These are phyloP conservation scores for Wallacemonas sp. DNA, from an alignment of 208 protist species.

Conservation along the genomic window DNA sequence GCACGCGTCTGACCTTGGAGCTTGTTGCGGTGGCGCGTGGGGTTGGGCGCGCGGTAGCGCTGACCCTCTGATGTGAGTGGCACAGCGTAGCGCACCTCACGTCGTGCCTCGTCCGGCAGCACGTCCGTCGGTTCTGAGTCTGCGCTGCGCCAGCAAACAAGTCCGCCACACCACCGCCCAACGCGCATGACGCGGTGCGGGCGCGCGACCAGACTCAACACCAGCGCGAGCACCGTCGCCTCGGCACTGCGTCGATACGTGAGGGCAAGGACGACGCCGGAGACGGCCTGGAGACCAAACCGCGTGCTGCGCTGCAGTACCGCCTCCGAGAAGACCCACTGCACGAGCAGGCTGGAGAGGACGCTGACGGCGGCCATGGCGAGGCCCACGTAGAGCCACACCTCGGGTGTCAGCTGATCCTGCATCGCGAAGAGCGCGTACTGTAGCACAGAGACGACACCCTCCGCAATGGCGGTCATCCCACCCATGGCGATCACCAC, in stretches of 20 bases:
- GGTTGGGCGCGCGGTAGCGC: not conserved
- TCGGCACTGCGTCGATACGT: conserved; percentile 37
- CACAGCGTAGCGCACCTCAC: conserved; percentile 21
- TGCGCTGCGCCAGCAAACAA: conserved; percentile 3
- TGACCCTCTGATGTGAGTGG: conserved; percentile 30
- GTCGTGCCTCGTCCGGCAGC: conserved; percentile 23
- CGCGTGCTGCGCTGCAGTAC: conserved; percentile 29
- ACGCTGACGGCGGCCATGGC: conserved; percentile 7
- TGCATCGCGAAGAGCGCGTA: conserved; percentile 8
- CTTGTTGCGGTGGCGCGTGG: too few species aligned
- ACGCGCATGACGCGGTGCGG: conserved; percentile 11
- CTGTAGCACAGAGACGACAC: conserved; percentile 27
- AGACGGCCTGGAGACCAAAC: conserved; percentile 28
- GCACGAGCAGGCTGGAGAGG: conserved; percentile 26
- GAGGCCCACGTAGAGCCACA: not conserved
- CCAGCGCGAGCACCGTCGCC: conserved; percentile 30
- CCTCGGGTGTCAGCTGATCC: not conserved
- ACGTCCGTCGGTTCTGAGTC: conserved; percentile 31
- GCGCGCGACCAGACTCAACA: not conserved
- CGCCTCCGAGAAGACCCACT: conserved; percentile 29
- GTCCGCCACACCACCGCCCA: conserved; percentile 25
- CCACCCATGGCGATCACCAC: conserved; percentile 51
- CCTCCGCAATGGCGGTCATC: conserved; percentile 45
- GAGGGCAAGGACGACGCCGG: not conserved
- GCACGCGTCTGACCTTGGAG: too few species aligned